Evolutionary conservation across 108 stramenopile genomes (phyloP), one percentile per base, ranked within the genome.

Genomic region (Cafeteria roenbergensis): DNA sequence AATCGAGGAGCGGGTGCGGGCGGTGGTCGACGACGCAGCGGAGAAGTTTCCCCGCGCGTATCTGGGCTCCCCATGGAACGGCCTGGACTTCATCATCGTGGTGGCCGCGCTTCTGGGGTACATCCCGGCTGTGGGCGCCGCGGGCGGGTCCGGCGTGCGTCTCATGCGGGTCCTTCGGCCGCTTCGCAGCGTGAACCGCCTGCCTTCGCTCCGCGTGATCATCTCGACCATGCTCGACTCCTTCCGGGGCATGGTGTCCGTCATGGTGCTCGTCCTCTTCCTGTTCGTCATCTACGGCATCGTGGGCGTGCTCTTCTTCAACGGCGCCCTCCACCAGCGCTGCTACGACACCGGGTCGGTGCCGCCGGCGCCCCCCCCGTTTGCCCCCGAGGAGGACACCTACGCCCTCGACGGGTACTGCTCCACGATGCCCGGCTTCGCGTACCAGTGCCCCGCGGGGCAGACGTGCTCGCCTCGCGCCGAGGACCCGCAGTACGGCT

Each of bases 61-160:
- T 34, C 14, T 76, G 1, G 32, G 55, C 29, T 73, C 74, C 62
- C 26, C 69, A 17, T 81, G 80, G 80, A 81, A 81, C 53, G 54
- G 66, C 0, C 66, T 81, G 4, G 80, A 81, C 52, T 82, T 82
- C 57, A 36, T 78, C 48, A 80, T 84, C 37, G 86, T 86, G 28
- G 37, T 84, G 2, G 70, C 80, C 9, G 66, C 55, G 28, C 33
- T 55, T 28, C 34, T 66, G 17, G 84, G 83, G 57, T 62, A 85
- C 1, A 37, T 78, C 34, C 24, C 73, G 35, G 9, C 24, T 2
- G 9, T 53, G 21, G 42, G 17, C 69, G 81, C 54, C 29, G 56
- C 73, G 21, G 60, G 71, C 66, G 56, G 58, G 57, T 58, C 71
- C 62, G 51, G 75, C 67, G 63, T 79, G 33, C 76, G 78, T 35